A percentile compares a stretch with the other conserved stretches of the same genome.
phyloP scores from a whole-genome alignment of 2,329 filamentous ascomycete genomes.

The Fusarium decemcellulare region DNA sequence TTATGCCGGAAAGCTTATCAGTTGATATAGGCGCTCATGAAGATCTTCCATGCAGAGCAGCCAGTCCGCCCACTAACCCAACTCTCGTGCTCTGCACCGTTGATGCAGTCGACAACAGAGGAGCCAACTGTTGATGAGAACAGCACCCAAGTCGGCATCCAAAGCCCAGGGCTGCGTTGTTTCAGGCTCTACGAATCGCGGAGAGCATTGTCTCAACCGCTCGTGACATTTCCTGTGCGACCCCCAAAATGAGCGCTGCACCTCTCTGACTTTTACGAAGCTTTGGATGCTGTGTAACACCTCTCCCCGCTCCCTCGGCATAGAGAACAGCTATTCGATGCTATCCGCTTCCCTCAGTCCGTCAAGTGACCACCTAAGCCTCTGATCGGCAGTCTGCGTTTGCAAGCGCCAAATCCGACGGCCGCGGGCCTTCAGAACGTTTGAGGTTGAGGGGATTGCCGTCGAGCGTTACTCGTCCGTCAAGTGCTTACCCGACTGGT shows the following conservation, averaged over 20 bases:
- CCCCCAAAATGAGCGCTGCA: constrained; percentile 3
- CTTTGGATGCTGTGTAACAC: constrained; percentile 21
- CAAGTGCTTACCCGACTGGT: constrained; percentile 10
- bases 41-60: constrained; percentile 30
- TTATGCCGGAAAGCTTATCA: constrained; percentile 8
- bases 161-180: constrained; percentile 15
- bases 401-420: constrained; percentile 2
- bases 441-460: constrained; percentile 20
- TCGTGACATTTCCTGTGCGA: constrained; percentile 29
- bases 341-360: constrained; percentile 10
- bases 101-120: constrained; percentile 6
- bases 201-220: constrained; percentile 24
- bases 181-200: constrained; percentile 22
- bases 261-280: constrained; percentile 10
- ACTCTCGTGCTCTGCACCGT: constrained; percentile 8
- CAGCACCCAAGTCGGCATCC: constrained; percentile 19
- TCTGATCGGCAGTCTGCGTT: constrained; percentile 29
- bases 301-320: constrained; percentile 12
- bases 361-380: constrained; percentile 21
- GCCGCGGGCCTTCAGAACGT: constrained; percentile 1
- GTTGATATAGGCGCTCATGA: constrained; percentile 10
- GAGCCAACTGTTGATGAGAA: constrained; percentile 5
- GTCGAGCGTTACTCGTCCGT: constrained; percentile 8
- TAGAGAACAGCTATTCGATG: constrained; percentile 20
- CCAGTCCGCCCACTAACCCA: constrained; percentile 10